Conservation (phyloP, 495 filamentous ascomycete genomes). For the Immersiella caudata region DNA sequence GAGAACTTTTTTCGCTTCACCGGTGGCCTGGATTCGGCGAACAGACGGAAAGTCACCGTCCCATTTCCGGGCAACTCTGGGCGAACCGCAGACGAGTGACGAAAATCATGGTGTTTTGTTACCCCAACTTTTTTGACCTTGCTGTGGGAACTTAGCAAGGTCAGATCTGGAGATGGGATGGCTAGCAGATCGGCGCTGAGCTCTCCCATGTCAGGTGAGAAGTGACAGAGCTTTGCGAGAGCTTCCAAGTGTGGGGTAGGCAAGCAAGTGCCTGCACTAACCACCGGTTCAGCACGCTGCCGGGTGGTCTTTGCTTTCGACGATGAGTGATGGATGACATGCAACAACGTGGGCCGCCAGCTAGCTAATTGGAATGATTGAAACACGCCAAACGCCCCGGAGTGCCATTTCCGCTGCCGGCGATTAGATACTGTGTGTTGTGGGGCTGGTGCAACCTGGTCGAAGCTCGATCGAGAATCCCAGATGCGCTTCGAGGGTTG, state of each 20-base stretch:
- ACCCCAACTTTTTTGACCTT: not conserved
- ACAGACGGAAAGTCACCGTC: slow-evolving; percentile 11
- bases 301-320: not conserved
- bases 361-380: slow-evolving; percentile 14
- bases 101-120: not conserved
- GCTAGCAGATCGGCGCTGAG: not conserved
- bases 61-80: slow-evolving; percentile 1
- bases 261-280: not conserved
- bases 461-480: slow-evolving; percentile 13
- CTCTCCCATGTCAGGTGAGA: not conserved
- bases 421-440: slow-evolving; percentile 14
- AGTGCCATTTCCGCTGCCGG: slow-evolving; percentile 36
- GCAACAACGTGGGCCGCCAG: not conserved
- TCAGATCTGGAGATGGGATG: not conserved
- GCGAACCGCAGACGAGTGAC: not conserved
- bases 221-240: not conserved
- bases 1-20: not conserved
- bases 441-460: slow-evolving; percentile 12
- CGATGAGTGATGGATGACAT: not conserved
- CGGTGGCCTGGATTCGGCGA: slow-evolving; percentile 5
- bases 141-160: not conserved
- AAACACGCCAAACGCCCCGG: slow-evolving; percentile 26
- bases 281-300: not conserved
- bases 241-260: slow-evolving; percentile 11
- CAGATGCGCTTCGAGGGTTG: not conserved